A percentile compares a stretch with the other conserved stretches of the same genome.
phyloP scores from a whole-genome alignment of 306 rosid genomes.

The Alnus rubra region DNA sequence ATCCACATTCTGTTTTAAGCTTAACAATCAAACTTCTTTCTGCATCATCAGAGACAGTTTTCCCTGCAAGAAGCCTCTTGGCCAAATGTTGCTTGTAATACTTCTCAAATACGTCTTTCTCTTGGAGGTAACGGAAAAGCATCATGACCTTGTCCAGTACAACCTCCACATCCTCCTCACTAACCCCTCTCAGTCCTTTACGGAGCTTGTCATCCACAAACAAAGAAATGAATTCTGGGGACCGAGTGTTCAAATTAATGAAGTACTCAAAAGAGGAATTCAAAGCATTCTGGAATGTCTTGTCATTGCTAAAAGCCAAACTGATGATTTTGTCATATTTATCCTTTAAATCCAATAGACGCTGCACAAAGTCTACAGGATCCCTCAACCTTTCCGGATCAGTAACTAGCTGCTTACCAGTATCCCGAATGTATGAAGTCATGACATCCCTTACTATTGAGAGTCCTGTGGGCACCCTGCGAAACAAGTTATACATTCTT shows the following conservation, averaged over 20 bases:
- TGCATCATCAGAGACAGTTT: slow-evolving; percentile 53
- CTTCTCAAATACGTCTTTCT: slow-evolving; percentile 60
- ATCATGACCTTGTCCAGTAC: slow-evolving; percentile 61
- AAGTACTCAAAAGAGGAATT: slow-evolving; percentile 59
- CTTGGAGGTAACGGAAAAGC: slow-evolving; percentile 63
- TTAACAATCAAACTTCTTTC: slow-evolving; percentile 60
- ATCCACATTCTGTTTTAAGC: slow-evolving; percentile 65
- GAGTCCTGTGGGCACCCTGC: slow-evolving; percentile 48
- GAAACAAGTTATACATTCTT: slow-evolving; percentile 52
- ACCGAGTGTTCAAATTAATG: slow-evolving; percentile 60
- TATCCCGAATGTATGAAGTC: slow-evolving; percentile 46
- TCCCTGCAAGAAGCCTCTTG: slow-evolving; percentile 54
- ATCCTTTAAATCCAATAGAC: slow-evolving; percentile 54
- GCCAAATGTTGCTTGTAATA: slow-evolving; percentile 63
- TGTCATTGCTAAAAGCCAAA: slow-evolving; percentile 46
- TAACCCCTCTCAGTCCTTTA: slow-evolving; percentile 51
- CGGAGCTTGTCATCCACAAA: slow-evolving; percentile 65
- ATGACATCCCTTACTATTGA: slow-evolving; percentile 48
- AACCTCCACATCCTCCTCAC: slow-evolving; percentile 62
- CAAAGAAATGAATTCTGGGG: slow-evolving; percentile 57
- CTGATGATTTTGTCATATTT: slow-evolving; percentile 48
- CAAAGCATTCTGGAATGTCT: slow-evolving; percentile 58
- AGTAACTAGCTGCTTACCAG: slow-evolving; percentile 50
- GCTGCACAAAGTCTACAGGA: slow-evolving; percentile 59
- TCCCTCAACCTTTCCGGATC: slow-evolving; percentile 57